These are phyloP conservation scores for Halophytophthora polymorphica DNA, from an alignment of 352 stramenopile species.

Conservation along the genomic window DNA sequence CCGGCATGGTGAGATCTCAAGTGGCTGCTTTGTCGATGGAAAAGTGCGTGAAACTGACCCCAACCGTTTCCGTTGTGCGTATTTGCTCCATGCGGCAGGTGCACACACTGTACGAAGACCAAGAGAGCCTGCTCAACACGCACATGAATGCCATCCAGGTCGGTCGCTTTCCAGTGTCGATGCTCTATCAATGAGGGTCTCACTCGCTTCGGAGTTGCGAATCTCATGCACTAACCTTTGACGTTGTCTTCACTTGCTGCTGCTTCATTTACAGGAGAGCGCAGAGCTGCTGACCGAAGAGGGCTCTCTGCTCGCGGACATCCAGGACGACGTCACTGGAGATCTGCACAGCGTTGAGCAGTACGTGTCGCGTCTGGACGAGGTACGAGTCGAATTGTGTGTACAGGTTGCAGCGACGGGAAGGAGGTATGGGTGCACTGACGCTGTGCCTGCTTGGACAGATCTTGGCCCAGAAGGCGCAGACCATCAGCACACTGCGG, in stretches of 20 bases:
- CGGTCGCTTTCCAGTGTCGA: neutral
- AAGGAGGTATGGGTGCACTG: neutral
- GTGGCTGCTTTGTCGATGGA: neutral
- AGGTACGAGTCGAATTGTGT: constrained; percentile 32
- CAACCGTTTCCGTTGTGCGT: neutral
- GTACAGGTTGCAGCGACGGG: neutral
- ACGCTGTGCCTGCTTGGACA: constrained; percentile 9
- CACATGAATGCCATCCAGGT: constrained; percentile 97
- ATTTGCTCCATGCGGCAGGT: constrained; percentile 35
- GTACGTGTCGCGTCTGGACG: constrained; percentile 89
- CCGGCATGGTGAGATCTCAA: constrained; percentile 48
- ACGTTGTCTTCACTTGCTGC: neutral
- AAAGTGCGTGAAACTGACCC: neutral
- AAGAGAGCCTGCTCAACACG: constrained; percentile 94
- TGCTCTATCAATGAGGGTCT: neutral
- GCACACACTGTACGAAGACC: constrained; percentile 93
- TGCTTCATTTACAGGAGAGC: constrained; percentile 79
- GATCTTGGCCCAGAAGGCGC: constrained; percentile 92
- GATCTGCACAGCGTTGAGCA: constrained; percentile 94
- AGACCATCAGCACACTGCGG: constrained; percentile 83
- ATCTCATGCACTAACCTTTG: neutral
- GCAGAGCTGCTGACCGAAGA: constrained; percentile 97
- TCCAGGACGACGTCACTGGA: constrained; percentile 83
- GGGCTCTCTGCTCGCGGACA: constrained; percentile 81
- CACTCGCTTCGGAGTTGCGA: neutral